A percentile compares a stretch with the other conserved stretches of the same genome.
phyloP scores from a whole-genome alignment of 306 rosid species.

The Cucumis hystrix region DNA sequence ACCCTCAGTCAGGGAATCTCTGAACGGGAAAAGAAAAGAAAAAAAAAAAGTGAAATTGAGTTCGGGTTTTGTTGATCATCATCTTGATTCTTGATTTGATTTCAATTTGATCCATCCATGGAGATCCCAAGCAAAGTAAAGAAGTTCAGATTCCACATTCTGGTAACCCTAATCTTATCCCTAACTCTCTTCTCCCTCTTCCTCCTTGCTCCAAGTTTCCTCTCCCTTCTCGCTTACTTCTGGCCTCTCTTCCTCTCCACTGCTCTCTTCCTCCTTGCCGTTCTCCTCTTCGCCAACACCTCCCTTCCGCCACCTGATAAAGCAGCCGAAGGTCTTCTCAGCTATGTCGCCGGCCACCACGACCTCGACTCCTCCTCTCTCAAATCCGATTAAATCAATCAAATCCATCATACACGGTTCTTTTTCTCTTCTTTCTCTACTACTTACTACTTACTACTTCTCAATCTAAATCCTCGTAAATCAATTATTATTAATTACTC shows the following conservation, averaged over 20 bases:
- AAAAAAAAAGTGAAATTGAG: not conserved
- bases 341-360: conserved; percentile 62
- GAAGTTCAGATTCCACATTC: conserved; percentile 40
- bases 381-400: conserved; percentile 23
- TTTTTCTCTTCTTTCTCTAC: no score
- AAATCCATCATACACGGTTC: not conserved
- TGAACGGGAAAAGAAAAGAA: not conserved
- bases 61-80: not conserved
- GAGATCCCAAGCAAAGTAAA: conserved; percentile 52
- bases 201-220: conserved; percentile 39
- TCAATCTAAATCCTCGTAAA: not conserved
- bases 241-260: conserved; percentile 94
- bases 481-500: not conserved
- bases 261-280: conserved; percentile 55
- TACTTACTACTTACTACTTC: not conserved
- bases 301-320: conserved; percentile 20
- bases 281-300: conserved; percentile 44
- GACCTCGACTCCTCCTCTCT: conserved; percentile 20
- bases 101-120: conserved; percentile 21
- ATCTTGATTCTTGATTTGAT: not conserved
- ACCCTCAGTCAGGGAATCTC: not conserved
- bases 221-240: conserved; percentile 57
- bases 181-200: conserved; percentile 19
- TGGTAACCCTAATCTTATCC: conserved; percentile 12
- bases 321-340: conserved; percentile 56